Percentiles rank a stretch among this genome's conserved stretches.
Conservation (phyloP, 1,139 yeast species). For the Saccharomyces hybrid region DNA sequence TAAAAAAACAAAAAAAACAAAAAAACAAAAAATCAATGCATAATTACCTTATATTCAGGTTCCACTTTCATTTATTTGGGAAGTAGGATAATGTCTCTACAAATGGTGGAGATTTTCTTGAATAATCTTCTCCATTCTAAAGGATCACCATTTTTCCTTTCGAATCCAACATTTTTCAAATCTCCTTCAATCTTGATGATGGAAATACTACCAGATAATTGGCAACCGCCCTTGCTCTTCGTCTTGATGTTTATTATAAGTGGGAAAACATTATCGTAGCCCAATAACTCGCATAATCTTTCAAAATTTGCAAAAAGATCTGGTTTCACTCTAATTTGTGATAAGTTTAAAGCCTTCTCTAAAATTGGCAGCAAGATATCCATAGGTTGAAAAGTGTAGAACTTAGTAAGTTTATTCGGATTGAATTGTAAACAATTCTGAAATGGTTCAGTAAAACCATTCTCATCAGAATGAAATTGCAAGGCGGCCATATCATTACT, state of each 20-base stretch:
- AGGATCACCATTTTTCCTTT: conserved; percentile 53
- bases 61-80: conserved; percentile 9
- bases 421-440: conserved; percentile 16
- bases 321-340: conserved; percentile 22
- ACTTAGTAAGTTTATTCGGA: conserved; percentile 27
- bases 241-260: conserved; percentile 38
- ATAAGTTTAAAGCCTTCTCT: conserved; percentile 20
- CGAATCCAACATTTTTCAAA: conserved; percentile 43
- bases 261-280: conserved; percentile 24
- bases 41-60: not conserved
- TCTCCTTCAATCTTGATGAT: conserved; percentile 34
- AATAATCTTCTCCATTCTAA: conserved; percentile 61
- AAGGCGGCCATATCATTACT: conserved; percentile 25
- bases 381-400: conserved; percentile 24
- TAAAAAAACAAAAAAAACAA: not conserved
- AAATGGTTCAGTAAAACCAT: not conserved
- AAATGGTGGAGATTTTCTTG: conserved; percentile 44
- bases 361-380: conserved; percentile 20
- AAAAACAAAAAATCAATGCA: not conserved
- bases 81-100: conserved; percentile 38
- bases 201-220: conserved; percentile 42
- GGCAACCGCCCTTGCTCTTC: conserved; percentile 41
- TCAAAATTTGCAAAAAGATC: conserved; percentile 21
- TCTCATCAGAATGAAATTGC: conserved; percentile 18
- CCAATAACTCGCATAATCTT: conserved; percentile 8